Evolutionary conservation across 1,284 basidiomycete species (phyloP).

Genomic region (Sporisorium reilianum): DNA sequence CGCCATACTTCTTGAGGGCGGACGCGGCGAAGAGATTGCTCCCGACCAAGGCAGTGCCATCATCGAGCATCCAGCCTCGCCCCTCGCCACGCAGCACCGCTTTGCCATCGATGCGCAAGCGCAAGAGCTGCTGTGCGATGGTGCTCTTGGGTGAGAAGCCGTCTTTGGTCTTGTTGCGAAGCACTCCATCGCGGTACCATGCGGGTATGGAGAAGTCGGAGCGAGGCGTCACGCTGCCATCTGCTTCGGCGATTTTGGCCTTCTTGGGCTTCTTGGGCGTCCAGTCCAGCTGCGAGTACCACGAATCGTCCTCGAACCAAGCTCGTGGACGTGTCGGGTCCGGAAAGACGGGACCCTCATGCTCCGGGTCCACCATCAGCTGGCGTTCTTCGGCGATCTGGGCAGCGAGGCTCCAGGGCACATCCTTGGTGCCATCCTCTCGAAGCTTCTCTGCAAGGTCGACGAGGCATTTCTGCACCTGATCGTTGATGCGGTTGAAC

Average conservation of each 20-base stretch:
- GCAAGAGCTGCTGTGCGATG: constrained; percentile 52
- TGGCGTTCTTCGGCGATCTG: constrained; percentile 59
- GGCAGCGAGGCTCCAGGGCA: constrained; percentile 56
- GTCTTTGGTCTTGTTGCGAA: constrained; percentile 42
- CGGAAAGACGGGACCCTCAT: constrained; percentile 32
- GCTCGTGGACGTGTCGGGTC: constrained; percentile 36
- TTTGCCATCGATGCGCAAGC: constrained; percentile 45
- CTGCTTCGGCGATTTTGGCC: constrained; percentile 17
- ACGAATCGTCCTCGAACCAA: constrained; percentile 81
- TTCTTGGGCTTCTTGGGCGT: constrained; percentile 84
- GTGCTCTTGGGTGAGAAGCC: constrained; percentile 33
- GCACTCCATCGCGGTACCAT: constrained; percentile 60
- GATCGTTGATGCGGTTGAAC: constrained; percentile 81
- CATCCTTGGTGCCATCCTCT: constrained; percentile 42
- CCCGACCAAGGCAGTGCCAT: constrained; percentile 31
- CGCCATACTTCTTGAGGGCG: constrained; percentile 38
- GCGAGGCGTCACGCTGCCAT: constrained; percentile 2
- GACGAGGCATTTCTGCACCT: constrained; percentile 78
- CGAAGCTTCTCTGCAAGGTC: constrained; percentile 77
- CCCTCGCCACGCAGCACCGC: constrained; percentile 28
- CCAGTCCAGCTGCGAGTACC: constrained; percentile 95
- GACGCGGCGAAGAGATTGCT: constrained; percentile 46
- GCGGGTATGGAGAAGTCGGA: constrained; percentile 42
- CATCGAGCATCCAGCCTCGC: constrained; percentile 38
- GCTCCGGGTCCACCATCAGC: constrained; percentile 22